Evolutionary conservation across 306 rosid genomes (phyloP).

Genomic region (Cyclanthera cordifolia): DNA sequence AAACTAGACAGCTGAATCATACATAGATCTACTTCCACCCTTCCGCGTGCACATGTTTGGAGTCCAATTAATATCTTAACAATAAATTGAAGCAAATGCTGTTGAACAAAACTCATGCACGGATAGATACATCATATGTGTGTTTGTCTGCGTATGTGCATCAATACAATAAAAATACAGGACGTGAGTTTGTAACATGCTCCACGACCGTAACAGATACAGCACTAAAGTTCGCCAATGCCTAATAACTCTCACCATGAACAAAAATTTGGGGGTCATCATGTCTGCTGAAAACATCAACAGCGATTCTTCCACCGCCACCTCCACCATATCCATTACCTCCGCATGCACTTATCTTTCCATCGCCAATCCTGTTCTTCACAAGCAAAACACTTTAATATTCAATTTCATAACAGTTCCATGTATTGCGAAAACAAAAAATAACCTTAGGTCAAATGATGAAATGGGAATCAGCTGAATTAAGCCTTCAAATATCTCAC

Average conservation of each 20-base stretch:
- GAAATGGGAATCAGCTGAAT: not conserved
- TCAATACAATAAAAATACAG: not conserved
- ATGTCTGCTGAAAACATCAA: constrained; percentile 55
- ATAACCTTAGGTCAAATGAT: not conserved
- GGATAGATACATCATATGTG: too few relatives aligned
- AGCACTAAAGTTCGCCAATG: not conserved
- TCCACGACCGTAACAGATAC: not conserved
- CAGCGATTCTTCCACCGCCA: constrained; percentile 55
- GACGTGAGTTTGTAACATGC: not conserved
- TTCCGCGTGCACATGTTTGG: not conserved
- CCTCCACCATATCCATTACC: constrained; percentile 55
- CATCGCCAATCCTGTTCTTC: constrained; percentile 50
- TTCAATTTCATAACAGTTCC: not conserved
- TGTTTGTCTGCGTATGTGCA: not conserved
- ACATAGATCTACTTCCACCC: not conserved
- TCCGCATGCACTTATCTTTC: constrained; percentile 51
- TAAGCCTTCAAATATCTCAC: not conserved
- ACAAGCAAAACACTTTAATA: constrained; percentile 10
- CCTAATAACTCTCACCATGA: constrained; percentile 33
- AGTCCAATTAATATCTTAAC: not conserved
- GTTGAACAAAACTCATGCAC: not conserved
- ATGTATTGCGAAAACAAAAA: not conserved
- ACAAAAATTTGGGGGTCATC: constrained; percentile 42
- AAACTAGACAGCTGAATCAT: not conserved
- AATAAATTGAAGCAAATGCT: not conserved